phyloP scores from a whole-genome alignment of 2,329 filamentous ascomycete species.

The Phyllosticta paracitricarpa region DNA sequence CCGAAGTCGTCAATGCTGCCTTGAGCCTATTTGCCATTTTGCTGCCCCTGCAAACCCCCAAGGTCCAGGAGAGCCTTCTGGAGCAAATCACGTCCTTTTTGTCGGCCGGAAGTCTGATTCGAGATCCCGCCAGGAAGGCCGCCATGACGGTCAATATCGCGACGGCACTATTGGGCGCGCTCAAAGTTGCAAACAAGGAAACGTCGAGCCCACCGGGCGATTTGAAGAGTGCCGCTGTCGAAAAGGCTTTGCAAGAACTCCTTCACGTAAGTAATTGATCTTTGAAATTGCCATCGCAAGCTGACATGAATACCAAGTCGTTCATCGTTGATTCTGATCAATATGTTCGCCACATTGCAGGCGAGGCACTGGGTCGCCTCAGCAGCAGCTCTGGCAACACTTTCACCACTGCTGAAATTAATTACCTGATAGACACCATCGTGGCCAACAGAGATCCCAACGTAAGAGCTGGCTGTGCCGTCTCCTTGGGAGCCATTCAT shows the following conservation, averaged over 20 bases:
- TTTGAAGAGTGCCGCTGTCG: constrained; percentile 63
- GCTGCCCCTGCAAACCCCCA: constrained; percentile 77
- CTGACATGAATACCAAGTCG: constrained; percentile 29
- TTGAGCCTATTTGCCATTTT: constrained; percentile 89
- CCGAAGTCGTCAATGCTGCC: constrained; percentile 88
- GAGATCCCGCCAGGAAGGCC: constrained; percentile 79
- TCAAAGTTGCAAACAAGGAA: constrained; percentile 79
- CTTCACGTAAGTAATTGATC: constrained; percentile 58
- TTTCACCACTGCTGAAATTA: constrained; percentile 84
- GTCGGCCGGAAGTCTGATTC: constrained; percentile 67
- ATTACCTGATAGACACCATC: constrained; percentile 85
- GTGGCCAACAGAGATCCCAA: constrained; percentile 89
- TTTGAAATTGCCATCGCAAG: background rate
- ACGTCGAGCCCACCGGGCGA: constrained; percentile 63
- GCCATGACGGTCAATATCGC: constrained; percentile 88
- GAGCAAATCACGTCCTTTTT: constrained; percentile 88
- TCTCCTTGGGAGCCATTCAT: constrained; percentile 87
- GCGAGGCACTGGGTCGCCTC: constrained; percentile 73
- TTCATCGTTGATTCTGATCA: constrained; percentile 78
- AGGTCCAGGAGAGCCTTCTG: constrained; percentile 89
- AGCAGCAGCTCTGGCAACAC: constrained; percentile 77
- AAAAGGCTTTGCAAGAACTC: constrained; percentile 58
- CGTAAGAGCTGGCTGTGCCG: constrained; percentile 85
- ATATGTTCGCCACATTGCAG: constrained; percentile 75
- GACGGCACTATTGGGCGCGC: constrained; percentile 64